These are phyloP conservation scores for Aphanomyces euteiches DNA, from an alignment of 352 stramenopile genomes.

Conservation along the genomic window DNA sequence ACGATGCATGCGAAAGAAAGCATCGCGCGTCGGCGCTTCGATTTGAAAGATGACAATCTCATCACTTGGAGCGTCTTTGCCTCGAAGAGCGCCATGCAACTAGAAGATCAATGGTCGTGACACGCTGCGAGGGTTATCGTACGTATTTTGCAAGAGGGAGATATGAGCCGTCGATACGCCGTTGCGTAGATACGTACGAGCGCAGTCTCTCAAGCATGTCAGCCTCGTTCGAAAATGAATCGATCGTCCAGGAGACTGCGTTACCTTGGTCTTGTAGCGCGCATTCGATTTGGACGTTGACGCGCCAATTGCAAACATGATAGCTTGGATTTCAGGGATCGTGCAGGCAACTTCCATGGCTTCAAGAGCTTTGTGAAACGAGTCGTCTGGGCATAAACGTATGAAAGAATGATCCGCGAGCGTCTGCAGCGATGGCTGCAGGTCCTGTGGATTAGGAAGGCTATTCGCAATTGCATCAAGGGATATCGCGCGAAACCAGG, in stretches of 20 bases:
- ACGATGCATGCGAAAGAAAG: constrained; percentile 66
- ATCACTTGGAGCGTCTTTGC: not conserved
- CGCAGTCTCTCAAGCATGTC: constrained; percentile 24
- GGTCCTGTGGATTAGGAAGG: not conserved
- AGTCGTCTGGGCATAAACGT: constrained; percentile 33
- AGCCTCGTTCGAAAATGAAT: constrained; percentile 28
- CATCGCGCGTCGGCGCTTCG: constrained; percentile 39
- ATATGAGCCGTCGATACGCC: constrained; percentile 63
- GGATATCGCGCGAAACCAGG: constrained; percentile 66
- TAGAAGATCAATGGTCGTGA: constrained; percentile 28
- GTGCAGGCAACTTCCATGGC: constrained; percentile 43
- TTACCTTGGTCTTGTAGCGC: constrained; percentile 41
- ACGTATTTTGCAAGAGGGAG: constrained; percentile 59
- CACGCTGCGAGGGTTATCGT: constrained; percentile 40
- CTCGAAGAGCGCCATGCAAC: not conserved
- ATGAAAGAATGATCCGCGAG: constrained; percentile 47
- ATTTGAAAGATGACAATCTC: constrained; percentile 56
- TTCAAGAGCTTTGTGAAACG: constrained; percentile 36
- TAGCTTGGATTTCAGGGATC: constrained; percentile 1
- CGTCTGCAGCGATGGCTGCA: constrained; percentile 33
- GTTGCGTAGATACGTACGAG: constrained; percentile 43
- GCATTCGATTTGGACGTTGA: constrained; percentile 3
- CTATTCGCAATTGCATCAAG: constrained; percentile 43
- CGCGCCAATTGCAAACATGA: constrained; percentile 5
- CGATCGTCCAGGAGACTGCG: constrained; percentile 40